Evolutionary conservation across 2,329 filamentous ascomycete genomes (phyloP), one percentile per base, ranked within the genome.

Genomic region (Pseudogymnoascus sp.): DNA sequence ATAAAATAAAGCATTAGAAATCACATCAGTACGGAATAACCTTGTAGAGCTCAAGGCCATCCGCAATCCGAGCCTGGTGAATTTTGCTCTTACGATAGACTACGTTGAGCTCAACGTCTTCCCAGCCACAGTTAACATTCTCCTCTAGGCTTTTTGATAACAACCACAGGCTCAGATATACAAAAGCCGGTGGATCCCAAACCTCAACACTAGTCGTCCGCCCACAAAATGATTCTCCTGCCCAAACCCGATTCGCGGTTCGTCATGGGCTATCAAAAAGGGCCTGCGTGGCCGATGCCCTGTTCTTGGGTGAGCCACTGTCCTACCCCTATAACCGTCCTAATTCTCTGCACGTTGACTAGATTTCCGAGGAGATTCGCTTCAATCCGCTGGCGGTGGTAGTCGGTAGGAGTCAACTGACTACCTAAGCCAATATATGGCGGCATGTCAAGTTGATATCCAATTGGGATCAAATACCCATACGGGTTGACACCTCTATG

Each of bases 1-100:
- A 57, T 57, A 57, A 57, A 34, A 34, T 16, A 34, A 57, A 57
- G 10, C 26, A 34, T 57, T 57, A 57, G 51, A 34, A 57, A 57
- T 57, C 51, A 57, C 51, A n/a, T 57, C 16, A 10, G 16, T 57
- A 14, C 29, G 12, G 29, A 57, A 57, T 57, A 12, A 34, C 4
- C 51, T 34, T n/a, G 16, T 57, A 14, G 29, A 21, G 18, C 26
- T 34, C 29, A 18, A 11, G 29, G 51, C 11, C 8, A 2, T 57
- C 18, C 51, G 10, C 29, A 34, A 57, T 16, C 10, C n/a, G 10
- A 57, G n/a, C 3, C 11, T 7, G 2, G 26, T 57, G 51, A 57
- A 57, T 34, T 34, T 57, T 34, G 26, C 29, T 21, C n/a, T 12
- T 34, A 18, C 26, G 31, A 21, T n/a, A 34, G 3, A 4, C 47